These are phyloP conservation scores for Mycena albidolilacea DNA, from an alignment of 768 basidiomycete species.

Conservation along the genomic window DNA sequence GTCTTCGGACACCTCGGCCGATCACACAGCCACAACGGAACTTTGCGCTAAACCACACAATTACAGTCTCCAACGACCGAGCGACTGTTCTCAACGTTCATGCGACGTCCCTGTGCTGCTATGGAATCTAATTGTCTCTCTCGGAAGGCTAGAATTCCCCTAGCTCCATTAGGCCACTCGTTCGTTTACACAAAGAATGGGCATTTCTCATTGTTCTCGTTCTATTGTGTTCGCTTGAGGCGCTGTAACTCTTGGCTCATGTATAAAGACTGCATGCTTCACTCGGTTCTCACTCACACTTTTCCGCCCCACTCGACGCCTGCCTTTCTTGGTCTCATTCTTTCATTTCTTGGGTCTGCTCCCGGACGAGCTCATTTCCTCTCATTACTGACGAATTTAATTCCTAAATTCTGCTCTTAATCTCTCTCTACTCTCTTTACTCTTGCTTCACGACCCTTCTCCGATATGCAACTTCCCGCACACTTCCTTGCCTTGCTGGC, in stretches of 20 bases:
- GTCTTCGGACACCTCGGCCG: too few species aligned
- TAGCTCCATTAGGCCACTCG: slow-evolving; percentile 12
- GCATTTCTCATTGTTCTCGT: slow-evolving; percentile 3
- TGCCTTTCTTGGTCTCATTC: slow-evolving; percentile 29
- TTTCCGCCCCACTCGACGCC: slow-evolving; percentile 6
- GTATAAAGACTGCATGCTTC: slow-evolving; percentile 13
- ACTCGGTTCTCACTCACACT: background rate
- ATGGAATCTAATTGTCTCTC: slow-evolving; percentile 23
- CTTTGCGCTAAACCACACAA: too few species aligned
- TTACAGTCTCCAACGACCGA: too few species aligned
- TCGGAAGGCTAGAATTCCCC: background rate
- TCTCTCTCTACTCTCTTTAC: background rate
- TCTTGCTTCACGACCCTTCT: slow-evolving; percentile 14
- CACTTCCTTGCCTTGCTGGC: slow-evolving; percentile 26
- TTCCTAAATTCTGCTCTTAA: slow-evolving; percentile 11
- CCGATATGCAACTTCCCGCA: slow-evolving; percentile 31
- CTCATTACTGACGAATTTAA: slow-evolving; percentile 30
- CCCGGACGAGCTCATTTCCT: slow-evolving; percentile 36
- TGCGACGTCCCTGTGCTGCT: slow-evolving; percentile 11
- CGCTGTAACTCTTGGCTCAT: slow-evolving; percentile 8
- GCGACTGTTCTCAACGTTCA: too few species aligned
- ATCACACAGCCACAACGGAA: too few species aligned
- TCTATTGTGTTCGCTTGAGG: background rate
- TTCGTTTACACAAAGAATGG: background rate
- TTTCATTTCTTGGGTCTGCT: slow-evolving; percentile 33